A percentile compares a stretch with the other conserved stretches of the same genome.
Conservation (phyloP, 768 basidiomycete species). For the Tricholoma matsutake region DNA sequence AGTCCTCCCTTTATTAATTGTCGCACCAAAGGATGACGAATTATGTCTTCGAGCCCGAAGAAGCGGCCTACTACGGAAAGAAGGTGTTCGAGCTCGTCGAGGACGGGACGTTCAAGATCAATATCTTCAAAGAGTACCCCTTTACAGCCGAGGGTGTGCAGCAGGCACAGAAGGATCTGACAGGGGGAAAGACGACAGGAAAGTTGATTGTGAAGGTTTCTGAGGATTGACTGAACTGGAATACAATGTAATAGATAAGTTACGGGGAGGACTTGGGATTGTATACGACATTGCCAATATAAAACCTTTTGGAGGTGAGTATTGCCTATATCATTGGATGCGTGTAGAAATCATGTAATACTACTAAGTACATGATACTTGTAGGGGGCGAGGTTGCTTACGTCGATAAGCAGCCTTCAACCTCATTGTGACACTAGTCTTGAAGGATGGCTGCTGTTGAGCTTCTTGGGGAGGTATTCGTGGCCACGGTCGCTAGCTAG, state of each 20-base stretch:
- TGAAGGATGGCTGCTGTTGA: neutral
- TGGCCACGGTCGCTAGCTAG: too few relatives aligned
- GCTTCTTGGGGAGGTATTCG: neutral
- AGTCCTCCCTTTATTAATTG: neutral
- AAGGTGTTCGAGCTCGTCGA: constrained; percentile 62
- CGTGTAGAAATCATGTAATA: too few relatives aligned
- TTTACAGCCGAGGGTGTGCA: constrained; percentile 80
- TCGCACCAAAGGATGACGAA: constrained; percentile 53
- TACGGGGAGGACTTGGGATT: too few relatives aligned
- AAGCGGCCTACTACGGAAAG: constrained; percentile 61
- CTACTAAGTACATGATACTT: too few relatives aligned
- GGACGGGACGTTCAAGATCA: constrained; percentile 59
- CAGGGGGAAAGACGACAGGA: constrained; percentile 74
- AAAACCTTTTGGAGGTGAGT: too few relatives aligned
- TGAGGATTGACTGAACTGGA: neutral
- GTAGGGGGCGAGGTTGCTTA: too few relatives aligned
- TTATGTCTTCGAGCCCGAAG: constrained; percentile 73
- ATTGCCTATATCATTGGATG: too few relatives aligned
- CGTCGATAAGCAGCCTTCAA: too few relatives aligned
- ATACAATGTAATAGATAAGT: too few relatives aligned
- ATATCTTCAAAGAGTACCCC: constrained; percentile 73
- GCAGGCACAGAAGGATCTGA: constrained; percentile 77
- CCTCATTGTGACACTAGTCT: too few relatives aligned
- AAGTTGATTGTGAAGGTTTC: constrained; percentile 80
- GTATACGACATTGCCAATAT: too few relatives aligned